Percentiles rank a stretch among this genome's conserved stretches.
Conservation (phyloP, 352 stramenopile genomes). For the Phytophthora hybrid region DNA sequence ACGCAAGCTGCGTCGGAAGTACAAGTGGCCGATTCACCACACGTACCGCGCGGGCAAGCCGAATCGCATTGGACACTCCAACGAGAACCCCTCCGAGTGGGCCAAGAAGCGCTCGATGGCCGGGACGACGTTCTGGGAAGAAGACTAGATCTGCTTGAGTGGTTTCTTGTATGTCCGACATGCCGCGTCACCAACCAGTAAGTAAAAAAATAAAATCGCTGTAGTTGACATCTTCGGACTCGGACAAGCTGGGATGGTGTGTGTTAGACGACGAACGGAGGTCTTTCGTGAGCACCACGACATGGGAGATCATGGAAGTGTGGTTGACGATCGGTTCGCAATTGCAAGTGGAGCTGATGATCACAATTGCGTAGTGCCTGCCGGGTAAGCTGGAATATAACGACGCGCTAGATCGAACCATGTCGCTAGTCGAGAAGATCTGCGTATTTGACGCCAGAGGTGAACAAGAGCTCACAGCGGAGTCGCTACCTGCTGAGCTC, state of each 20-base stretch:
- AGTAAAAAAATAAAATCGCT: background rate
- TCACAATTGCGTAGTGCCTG: slow-evolving; percentile 66
- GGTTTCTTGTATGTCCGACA: slow-evolving; percentile 12
- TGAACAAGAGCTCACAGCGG: slow-evolving; percentile 66
- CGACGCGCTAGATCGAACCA: slow-evolving; percentile 49
- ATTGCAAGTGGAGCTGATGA: slow-evolving; percentile 73
- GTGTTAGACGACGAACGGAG: slow-evolving; percentile 55
- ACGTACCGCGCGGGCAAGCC: slow-evolving; percentile 50
- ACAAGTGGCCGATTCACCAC: slow-evolving; percentile 49
- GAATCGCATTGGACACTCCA: slow-evolving; percentile 54
- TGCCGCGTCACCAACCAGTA: background rate
- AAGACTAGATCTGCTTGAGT: slow-evolving; percentile 23
- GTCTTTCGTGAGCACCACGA: slow-evolving; percentile 36
- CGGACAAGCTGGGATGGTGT: no score
- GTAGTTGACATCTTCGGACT: background rate
- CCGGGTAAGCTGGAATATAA: slow-evolving; percentile 55
- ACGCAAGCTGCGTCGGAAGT: slow-evolving; percentile 34
- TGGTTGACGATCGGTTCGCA: slow-evolving; percentile 60
- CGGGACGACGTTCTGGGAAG: slow-evolving; percentile 50
- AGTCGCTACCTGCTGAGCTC: slow-evolving; percentile 41
- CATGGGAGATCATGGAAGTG: slow-evolving; percentile 42
- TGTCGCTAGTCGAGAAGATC: slow-evolving; percentile 54
- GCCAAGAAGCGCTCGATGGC: slow-evolving; percentile 44
- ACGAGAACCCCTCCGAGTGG: slow-evolving; percentile 56
- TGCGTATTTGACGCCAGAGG: slow-evolving; percentile 43